Base-by-base conservation (phyloP, 768 basidiomycete genomes). In the Pleurotus tuoliensis region DNA sequence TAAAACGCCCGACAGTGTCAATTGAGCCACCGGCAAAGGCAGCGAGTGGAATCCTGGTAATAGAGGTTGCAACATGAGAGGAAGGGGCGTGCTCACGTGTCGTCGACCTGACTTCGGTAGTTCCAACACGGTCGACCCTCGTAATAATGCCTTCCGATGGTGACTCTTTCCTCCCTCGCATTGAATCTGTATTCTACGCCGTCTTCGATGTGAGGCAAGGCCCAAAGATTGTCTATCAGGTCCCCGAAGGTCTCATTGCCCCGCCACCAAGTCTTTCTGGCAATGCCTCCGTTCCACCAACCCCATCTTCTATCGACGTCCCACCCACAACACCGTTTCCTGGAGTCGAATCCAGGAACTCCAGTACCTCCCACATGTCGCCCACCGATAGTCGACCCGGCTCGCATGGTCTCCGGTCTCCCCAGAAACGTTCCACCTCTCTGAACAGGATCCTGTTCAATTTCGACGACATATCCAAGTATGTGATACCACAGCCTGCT, bases 151-250 rank as follows among this genome's bases (percentile, higher is more conserved):
- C 74, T 49, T 69, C 71, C 7, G 75, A 79, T 44, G 76, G 74
- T 47, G 85, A 86, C 68, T 92, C 90, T 8, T 93, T 89, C 71
- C 79, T 88, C 46, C 90, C 90, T 38, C 76, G 80, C 51, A 88
- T 92, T 56, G 84, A 87, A 63, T 94, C 92, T 9, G 88, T 96
- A 12, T 98, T 98, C 75, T 98, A 97, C 66, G 88, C 95, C 3
- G 85, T 90, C 12, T 98, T 99, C 68, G 93, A 98, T 71, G 80
- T 87, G 38, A 74, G 73, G 4, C 83, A 88, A 55, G 96, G 97
- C 2, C 91, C 94, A 2, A 91, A 91, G 65, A 89, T 98, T 46
- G 85, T 92, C 4, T 90, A 89, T 64, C 95, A 98, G 72, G 94
- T 97, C 5, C 96, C 96, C 1, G 96, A 97, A 67, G 92, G 87